Base-by-base conservation (phyloP, 2,329 filamentous ascomycete genomes). In the Lachnellula cervina region DNA sequence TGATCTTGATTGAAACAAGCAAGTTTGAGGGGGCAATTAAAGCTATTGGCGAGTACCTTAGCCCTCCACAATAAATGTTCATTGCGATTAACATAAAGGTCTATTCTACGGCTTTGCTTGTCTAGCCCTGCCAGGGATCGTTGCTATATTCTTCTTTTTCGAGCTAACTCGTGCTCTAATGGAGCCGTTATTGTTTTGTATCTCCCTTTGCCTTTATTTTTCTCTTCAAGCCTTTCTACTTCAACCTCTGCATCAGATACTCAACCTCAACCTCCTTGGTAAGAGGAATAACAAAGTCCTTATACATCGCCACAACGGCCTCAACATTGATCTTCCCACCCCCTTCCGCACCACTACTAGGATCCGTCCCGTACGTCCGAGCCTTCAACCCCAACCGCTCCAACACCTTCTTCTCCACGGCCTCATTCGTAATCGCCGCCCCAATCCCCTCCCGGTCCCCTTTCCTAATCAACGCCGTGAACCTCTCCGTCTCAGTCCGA, bases 241-340 rank as follows among this genome's bases (percentile, higher is more conserved):
- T 13, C n/a, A 99, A 76, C 61, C 94, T 82, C 73, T 97, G 90
- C 90, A 99, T 96, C 64, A 99, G 77, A 71, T 99, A 99, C 66
- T 99, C 94, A 9, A 99, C 91, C 77, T 99, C 94, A 42, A 99
- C 93, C 61, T 91, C 88, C 73, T 99, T 99, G n/a, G 94, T 99
- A 71, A 97, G 74, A 0, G 94, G 94, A 65, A 99, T 99, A 58
- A 99, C 92, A 74, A 89, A 89, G 71, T 96, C 83, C 80, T 84
- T 84, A 75, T 96, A 96, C 87, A 96, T 93, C 60, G 81, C 79
- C 51, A 96, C 90, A 23, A 96, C 90, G 1, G 92, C 92, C 58
- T 97, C 90, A 2, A 89, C 89, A 69, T 97, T 86, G 68, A 99
- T 95, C 80, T 97, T 97, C 62, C 77, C 78, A 54, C 78, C 76